Percentiles rank a stretch among this genome's conserved stretches.
phyloP scores from a whole-genome alignment of 805 yeast genomes.

The Candida orba region DNA sequence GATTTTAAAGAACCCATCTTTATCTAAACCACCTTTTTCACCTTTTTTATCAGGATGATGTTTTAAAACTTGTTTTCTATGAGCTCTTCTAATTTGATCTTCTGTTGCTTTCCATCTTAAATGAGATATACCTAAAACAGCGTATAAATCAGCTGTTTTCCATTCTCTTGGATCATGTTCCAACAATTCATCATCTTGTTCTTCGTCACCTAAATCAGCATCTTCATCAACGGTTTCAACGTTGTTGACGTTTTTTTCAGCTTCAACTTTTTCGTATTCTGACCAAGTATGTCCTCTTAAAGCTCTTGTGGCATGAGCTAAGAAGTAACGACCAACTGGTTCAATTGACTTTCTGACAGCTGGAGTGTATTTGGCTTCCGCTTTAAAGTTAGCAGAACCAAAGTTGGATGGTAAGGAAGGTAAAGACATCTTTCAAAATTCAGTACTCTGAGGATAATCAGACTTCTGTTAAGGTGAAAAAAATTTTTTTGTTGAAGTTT shows the following conservation, averaged over 20 bases:
- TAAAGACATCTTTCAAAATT: constrained; percentile 29
- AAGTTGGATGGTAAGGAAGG: constrained; percentile 51
- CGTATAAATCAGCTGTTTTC: constrained; percentile 94
- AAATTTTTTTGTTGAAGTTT: neutral
- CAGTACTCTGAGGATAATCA: neutral
- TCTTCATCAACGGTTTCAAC: constrained; percentile 50
- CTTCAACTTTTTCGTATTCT: constrained; percentile 90
- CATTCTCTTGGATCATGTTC: constrained; percentile 95
- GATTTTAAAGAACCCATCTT: constrained; percentile 95
- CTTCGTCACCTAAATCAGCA: constrained; percentile 65
- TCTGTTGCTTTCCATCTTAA: constrained; percentile 87
- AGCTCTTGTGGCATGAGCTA: constrained; percentile 95
- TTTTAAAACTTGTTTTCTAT: constrained; percentile 91
- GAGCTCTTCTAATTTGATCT: constrained; percentile 92
- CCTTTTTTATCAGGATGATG: constrained; percentile 99
- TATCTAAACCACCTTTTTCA: constrained; percentile 75
- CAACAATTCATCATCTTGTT: constrained; percentile 61
- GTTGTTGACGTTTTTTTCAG: constrained; percentile 72
- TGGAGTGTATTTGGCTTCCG: constrained; percentile 43
- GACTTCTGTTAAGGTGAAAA: neutral
- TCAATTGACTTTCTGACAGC: constrained; percentile 79
- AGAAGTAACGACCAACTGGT: constrained; percentile 93
- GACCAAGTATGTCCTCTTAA: constrained; percentile 98
- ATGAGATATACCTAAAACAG: constrained; percentile 89
- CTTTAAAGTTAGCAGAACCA: constrained; percentile 42